Evolutionary conservation across 2,329 filamentous ascomycete genomes (phyloP).

Genomic region (Coniochaeta ligniaria): DNA sequence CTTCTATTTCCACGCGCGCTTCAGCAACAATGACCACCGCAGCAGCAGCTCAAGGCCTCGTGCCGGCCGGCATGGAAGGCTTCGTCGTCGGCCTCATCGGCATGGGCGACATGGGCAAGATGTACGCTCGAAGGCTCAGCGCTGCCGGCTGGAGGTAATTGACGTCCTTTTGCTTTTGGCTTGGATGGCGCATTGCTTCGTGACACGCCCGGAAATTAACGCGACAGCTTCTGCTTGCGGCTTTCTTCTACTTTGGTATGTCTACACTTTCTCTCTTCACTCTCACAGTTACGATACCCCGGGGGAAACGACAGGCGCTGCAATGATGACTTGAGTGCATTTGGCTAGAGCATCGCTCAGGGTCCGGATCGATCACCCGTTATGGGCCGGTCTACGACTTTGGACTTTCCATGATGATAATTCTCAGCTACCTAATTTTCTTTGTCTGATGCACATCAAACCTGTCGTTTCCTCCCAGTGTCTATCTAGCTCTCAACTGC

Average conservation of each 20-base stretch:
- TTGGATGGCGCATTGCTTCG: neutral
- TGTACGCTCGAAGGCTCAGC: conserved; percentile 88
- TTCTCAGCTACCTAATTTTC: conserved; percentile 91
- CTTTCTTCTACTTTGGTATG: conserved; percentile 12
- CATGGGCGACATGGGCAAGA: conserved; percentile 99
- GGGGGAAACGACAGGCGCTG: conserved; percentile 12
- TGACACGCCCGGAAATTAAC: neutral
- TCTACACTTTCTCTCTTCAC: conserved; percentile 9
- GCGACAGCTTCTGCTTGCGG: neutral
- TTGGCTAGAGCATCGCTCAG: conserved; percentile 97
- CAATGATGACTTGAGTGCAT: conserved; percentile 99
- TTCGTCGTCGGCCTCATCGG: conserved; percentile 91
- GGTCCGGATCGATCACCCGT: conserved; percentile 58
- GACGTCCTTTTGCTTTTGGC: conserved; percentile 3
- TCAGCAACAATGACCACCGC: neutral
- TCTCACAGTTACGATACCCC: neutral
- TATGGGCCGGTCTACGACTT: conserved; percentile 57
- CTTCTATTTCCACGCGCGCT: neutral
- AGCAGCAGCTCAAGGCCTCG: conserved; percentile 4
- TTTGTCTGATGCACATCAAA: conserved; percentile 67
- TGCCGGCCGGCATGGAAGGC: conserved; percentile 48
- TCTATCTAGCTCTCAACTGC: neutral
- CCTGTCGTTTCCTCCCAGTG: conserved; percentile 10
- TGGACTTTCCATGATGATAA: conserved; percentile 94
- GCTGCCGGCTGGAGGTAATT: conserved; percentile 93